Percentiles rank a stretch among this genome's conserved stretches.
phyloP scores from a whole-genome alignment of 805 yeast species.

The Hyphopichia homilentoma region DNA sequence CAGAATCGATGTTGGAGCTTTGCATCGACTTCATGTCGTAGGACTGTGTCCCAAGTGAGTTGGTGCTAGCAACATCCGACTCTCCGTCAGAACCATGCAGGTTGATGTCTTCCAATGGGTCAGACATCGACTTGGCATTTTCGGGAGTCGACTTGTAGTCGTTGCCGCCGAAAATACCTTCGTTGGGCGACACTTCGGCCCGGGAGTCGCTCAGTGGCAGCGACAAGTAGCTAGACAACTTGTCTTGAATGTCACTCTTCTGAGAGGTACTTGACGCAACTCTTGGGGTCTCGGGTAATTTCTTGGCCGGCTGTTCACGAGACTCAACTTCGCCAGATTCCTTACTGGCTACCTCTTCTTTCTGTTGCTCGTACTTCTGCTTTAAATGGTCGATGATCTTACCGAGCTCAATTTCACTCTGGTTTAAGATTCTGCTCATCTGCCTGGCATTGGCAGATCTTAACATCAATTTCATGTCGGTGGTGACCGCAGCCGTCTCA shows the following conservation, averaged over 20 bases:
- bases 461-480: constrained; percentile 62
- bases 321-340: too few species aligned
- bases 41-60: background rate
- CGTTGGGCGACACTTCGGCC: too few species aligned
- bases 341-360: too few species aligned
- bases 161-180: background rate
- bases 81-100: too few species aligned
- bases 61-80: background rate
- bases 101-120: background rate
- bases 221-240: too few species aligned
- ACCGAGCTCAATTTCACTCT: constrained; percentile 25
- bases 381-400: constrained; percentile 20
- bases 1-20: too few species aligned
- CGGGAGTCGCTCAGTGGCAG: too few species aligned
- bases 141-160: background rate
- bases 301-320: too few species aligned
- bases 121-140: background rate
- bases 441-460: constrained; percentile 53
- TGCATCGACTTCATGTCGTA: too few species aligned
- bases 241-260: too few species aligned
- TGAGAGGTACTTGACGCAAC: too few species aligned
- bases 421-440: constrained; percentile 39
- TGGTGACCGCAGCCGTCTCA: constrained; percentile 57
- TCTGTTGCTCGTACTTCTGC: constrained; percentile 10
- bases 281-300: too few species aligned